Conservation (phyloP, 352 stramenopile species). For the Globisporangium megalacanthum region DNA sequence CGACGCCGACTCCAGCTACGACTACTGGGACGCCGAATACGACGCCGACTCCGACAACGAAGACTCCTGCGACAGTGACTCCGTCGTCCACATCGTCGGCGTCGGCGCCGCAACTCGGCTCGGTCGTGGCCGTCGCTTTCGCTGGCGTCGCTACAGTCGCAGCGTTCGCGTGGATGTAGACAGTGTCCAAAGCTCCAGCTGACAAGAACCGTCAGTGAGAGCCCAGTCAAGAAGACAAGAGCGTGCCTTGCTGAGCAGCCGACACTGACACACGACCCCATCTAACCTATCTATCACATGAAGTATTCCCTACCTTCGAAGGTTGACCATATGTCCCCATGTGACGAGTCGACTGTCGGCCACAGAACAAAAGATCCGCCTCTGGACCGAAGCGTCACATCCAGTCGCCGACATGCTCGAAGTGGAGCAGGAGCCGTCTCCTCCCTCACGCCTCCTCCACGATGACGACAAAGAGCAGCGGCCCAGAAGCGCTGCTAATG, state of each 20-base stretch:
- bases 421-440: slow-evolving; percentile 8
- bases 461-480: neutral
- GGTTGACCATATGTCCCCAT: no score
- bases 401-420: neutral
- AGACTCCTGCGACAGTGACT: neutral
- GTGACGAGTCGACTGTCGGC: no score
- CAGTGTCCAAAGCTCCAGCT: no score
- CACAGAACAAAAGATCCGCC: neutral
- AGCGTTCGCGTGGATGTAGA: neutral
- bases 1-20: no score
- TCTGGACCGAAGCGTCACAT: neutral
- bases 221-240: no score
- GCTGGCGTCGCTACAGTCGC: neutral
- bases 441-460: neutral
- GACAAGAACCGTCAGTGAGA: no score
- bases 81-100: neutral
- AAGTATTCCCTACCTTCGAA: no score
- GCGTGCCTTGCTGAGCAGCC: no score
- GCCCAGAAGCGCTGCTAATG: neutral
- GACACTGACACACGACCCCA: no score
- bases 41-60: neutral
- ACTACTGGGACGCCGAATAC: neutral
- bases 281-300: no score
- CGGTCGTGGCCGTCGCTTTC: neutral
- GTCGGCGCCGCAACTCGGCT: no score